Base-by-base conservation (phyloP, 805 yeast genomes). In the Kodamaea nitidulidarum region DNA sequence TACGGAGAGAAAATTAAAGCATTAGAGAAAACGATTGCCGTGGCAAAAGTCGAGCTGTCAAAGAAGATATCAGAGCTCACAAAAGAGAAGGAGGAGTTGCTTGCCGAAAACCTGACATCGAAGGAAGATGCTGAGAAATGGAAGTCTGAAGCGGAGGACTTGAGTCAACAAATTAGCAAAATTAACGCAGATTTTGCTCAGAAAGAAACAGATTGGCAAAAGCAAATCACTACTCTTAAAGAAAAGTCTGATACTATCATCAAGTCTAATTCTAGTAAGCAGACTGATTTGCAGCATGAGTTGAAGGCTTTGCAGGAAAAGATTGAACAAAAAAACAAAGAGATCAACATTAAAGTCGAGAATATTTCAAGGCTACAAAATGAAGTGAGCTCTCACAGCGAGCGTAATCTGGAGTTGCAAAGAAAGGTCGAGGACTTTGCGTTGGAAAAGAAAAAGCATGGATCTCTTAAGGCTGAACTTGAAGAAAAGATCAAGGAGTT, bases 1-100 rank as follows among this genome's bases (percentile, higher is more conserved):
- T 76, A 75, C 45, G 61, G 71, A 8, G 71, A 67, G 21, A 73
- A 68, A 47, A 65, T 76, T 7, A 58, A 63, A 11, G 48, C 44
- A 7, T 49, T 78, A 11, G 82, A 78, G 43, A 65, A 56, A 4
- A 50, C 56, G 4, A 25, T 59, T 4, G 6, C 40, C 3, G 30
- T 40, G 1, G 36, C 50, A 2, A 51, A 54, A 27, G 38, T 35
- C 8, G 41, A 35, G 4, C 51, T 45, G 40, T 44, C 47, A 11
- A 14, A 25, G 7, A 45, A 47, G 31, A 4, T 42, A 8, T 3
- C 30, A 7, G 30, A 22, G n/a, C 32, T 39, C 8, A 27, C 31
- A 4, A 24, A 26, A 15, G 49, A 48, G 21, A 41, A 44, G 35
- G n/a, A 36, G 7, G 40, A 42, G 6, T 15, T 44, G 8, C 39